phyloP scores from a whole-genome alignment of 2,329 filamentous ascomycete genomes.

The Ophiostoma novo-ulmi region DNA sequence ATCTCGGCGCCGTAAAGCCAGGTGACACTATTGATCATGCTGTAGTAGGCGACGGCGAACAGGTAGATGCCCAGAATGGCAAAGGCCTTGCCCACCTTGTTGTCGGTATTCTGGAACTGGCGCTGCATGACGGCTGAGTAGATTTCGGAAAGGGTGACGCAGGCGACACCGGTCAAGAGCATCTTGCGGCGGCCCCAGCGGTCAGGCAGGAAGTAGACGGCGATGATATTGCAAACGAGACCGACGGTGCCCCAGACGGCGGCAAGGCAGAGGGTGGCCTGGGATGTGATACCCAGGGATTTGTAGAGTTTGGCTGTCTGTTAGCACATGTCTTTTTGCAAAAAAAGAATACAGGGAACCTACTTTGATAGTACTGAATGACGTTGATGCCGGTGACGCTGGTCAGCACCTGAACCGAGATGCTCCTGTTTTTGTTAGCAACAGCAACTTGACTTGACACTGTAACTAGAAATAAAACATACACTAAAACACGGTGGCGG shows the following conservation, averaged over 20 bases:
- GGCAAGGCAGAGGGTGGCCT: conserved; percentile 49
- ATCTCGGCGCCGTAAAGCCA: conserved; percentile 54
- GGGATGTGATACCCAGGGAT: conserved; percentile 46
- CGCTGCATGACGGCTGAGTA: conserved; percentile 56
- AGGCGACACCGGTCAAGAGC: conserved; percentile 49
- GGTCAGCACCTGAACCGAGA: conserved; percentile 55
- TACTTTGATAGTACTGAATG: conserved; percentile 36
- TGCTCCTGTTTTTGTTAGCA: conserved; percentile 29
- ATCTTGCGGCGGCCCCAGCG: conserved; percentile 57
- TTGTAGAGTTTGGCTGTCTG: conserved; percentile 48
- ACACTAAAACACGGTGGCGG: conserved; percentile 46
- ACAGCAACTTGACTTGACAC: background rate
- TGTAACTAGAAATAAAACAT: conserved; percentile 25
- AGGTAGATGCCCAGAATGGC: conserved; percentile 56
- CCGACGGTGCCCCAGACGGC: conserved; percentile 51
- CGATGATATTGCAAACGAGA: conserved; percentile 47
- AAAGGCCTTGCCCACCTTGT: conserved; percentile 53
- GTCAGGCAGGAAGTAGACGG: conserved; percentile 49
- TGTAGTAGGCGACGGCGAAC: conserved; percentile 52
- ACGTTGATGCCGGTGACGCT: conserved; percentile 54
- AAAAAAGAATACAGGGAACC: background rate
- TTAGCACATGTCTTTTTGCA: background rate
- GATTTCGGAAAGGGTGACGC: conserved; percentile 52
- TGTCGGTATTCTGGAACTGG: conserved; percentile 45
- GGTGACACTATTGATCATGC: conserved; percentile 49